phyloP scores from a whole-genome alignment of 768 basidiomycete genomes.

The Crepidotus variabilis region DNA sequence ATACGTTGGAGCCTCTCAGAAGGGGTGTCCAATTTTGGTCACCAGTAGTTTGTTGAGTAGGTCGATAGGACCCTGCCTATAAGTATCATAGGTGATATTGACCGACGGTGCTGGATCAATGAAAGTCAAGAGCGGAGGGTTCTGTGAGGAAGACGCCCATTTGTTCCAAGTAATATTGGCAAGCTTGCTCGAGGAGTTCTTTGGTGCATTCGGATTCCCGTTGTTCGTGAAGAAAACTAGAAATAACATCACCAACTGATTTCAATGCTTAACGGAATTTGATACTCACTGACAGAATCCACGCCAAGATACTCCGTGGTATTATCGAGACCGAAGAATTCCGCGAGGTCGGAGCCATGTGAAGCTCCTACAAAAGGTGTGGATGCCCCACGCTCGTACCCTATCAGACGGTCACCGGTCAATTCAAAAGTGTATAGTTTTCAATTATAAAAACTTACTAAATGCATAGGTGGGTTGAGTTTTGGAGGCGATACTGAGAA shows the following conservation, averaged over 20 bases:
- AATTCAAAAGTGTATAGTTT: too few species aligned
- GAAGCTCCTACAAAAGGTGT: conserved; percentile 20
- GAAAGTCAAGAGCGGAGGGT: conserved; percentile 18
- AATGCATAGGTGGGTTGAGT: conserved; percentile 11
- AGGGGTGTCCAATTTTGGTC: neutral
- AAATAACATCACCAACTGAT: too few species aligned
- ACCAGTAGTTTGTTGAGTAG: conserved; percentile 1
- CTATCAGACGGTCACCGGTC: too few species aligned
- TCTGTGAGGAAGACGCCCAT: conserved; percentile 12
- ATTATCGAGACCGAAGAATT: conserved; percentile 12
- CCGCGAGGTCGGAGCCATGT: conserved; percentile 13
- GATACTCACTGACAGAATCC: conserved; percentile 12
- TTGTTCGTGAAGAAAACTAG: conserved; percentile 11
- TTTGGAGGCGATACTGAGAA: conserved; percentile 21
- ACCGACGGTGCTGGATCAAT: conserved; percentile 14
- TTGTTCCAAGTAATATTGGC: conserved; percentile 13
- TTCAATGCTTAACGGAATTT: too few species aligned
- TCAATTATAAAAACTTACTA: conserved; percentile 5
- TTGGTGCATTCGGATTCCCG: conserved; percentile 11
- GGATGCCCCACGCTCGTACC: conserved; percentile 28
- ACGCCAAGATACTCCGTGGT: conserved; percentile 15
- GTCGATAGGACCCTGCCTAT: conserved; percentile 13
- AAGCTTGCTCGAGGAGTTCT: conserved; percentile 14
- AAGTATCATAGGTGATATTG: conserved; percentile 16
- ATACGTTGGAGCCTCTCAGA: neutral